phyloP scores from a whole-genome alignment of 2,329 filamentous ascomycete species.

The Cercospora brassicicola region DNA sequence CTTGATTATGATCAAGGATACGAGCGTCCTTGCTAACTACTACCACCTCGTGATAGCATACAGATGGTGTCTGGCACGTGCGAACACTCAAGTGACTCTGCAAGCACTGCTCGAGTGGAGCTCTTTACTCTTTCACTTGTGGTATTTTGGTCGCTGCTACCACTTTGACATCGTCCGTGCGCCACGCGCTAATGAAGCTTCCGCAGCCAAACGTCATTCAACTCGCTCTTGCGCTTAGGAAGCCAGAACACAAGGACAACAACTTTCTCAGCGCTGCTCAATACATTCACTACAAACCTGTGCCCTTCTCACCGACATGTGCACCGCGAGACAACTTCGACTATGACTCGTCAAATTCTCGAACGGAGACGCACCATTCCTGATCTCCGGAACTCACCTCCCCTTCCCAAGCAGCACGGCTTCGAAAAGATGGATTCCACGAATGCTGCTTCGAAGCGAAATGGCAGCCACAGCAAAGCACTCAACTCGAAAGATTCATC shows the following conservation, averaged over 20 bases:
- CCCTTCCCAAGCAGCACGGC: background rate
- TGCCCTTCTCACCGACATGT: background rate
- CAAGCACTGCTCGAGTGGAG: background rate
- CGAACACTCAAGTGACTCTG: background rate
- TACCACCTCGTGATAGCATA: background rate
- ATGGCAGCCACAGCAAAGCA: background rate
- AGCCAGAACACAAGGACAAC: background rate
- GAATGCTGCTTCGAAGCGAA: background rate
- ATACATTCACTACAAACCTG: background rate
- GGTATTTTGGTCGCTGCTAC: background rate
- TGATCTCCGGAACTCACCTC: background rate
- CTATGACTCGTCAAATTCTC: conserved; percentile 3
- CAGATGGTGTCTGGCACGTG: background rate
- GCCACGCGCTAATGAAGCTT: background rate
- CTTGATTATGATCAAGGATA: background rate
- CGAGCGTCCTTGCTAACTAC: background rate
- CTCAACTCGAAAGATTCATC: background rate
- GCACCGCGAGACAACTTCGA: background rate
- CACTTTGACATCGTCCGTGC: background rate
- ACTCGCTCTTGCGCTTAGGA: background rate
- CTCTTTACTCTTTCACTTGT: background rate
- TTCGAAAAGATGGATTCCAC: conserved; percentile 2
- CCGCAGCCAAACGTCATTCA: background rate
- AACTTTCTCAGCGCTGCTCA: background rate
- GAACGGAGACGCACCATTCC: conserved; percentile 4